Base-by-base conservation (phyloP, 805 yeast genomes). In the Wickerhamiella sorbophila region DNA sequence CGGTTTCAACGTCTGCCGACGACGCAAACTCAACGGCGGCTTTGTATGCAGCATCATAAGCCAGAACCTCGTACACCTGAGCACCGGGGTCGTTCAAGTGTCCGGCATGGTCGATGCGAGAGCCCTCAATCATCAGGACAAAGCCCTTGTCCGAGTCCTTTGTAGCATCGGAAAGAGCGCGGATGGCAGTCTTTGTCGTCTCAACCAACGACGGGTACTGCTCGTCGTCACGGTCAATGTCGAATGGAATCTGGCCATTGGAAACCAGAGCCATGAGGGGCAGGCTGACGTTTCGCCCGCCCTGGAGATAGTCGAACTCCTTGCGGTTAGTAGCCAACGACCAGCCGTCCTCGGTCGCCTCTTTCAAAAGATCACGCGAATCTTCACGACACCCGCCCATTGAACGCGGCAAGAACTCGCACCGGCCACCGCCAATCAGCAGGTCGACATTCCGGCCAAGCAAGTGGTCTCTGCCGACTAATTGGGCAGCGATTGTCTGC, bases 41-140 rank as follows among this genome's bases (percentile, higher is more conserved):
- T 46, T 71, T 60, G 62, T 82, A 84, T 3, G 94, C 86, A 45
- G 74, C 75, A 58, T 83, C 94, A 59, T 76, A 87, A 1, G 93
- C 95, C 52, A 86, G 64, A 3, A 84, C 88, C 61, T 87, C 96
- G 54, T 86, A 71, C 4, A 83, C 94, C 63, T 86, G 95, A 6
- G 95, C 94, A 5, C 88, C 88, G 9, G 96, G 88, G 58, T 87
- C 96, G 56, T 87, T 86, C 52, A 72, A 77, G 62, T 87, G 96
- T 35, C 95, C 95, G 4, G 94, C 95, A 57, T 86, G 95, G 62
- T 87, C 96, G 53, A 87, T 86, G 59, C 95, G 72, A 4, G 94
- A 82, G 16, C 95, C 95, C 65, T 87, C 95, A 41, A 87, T 74
- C 59, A 87, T 58, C 44, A 87, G 60, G 64, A 87, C 86, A 60